phyloP scores from a whole-genome alignment of 352 stramenopile species.

The Pythium phragmitis region DNA sequence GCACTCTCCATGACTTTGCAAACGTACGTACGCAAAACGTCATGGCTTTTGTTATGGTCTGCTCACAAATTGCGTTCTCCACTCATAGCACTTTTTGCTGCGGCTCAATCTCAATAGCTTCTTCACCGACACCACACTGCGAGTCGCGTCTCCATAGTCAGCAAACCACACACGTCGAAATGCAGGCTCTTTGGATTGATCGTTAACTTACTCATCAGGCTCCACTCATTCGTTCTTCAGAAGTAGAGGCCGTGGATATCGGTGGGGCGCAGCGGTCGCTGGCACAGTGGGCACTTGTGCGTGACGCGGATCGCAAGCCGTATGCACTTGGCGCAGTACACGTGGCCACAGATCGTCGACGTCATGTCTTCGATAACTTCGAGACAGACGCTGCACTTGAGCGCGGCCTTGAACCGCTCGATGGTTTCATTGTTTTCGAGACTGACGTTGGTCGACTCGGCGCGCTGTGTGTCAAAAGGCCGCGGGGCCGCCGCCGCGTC shows the following conservation, averaged over 20 bases:
- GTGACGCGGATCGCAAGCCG: constrained; percentile 62
- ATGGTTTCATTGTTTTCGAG: constrained; percentile 75
- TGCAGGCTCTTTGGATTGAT: constrained; percentile 7
- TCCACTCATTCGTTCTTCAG: constrained; percentile 29
- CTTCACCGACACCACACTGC: constrained; percentile 15
- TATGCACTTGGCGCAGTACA: constrained; percentile 81
- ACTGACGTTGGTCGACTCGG: constrained; percentile 68
- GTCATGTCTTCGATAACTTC: constrained; percentile 80
- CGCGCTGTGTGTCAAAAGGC: constrained; percentile 40
- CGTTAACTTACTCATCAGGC: constrained; percentile 20
- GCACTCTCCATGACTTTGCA: constrained; percentile 10
- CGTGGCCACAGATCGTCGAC: constrained; percentile 75
- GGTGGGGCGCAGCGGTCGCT: constrained; percentile 52
- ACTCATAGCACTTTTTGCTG: constrained; percentile 45
- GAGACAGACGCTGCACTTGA: constrained; percentile 86
- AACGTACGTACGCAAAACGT: constrained; percentile 9
- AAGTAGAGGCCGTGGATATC: constrained; percentile 85
- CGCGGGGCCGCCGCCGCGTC: not conserved
- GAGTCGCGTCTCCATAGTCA: not conserved
- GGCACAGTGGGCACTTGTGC: constrained; percentile 75
- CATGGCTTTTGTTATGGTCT: not conserved
- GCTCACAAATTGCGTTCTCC: no score
- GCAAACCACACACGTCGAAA: not conserved
- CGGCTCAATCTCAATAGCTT: constrained; percentile 62
- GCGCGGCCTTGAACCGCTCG: constrained; percentile 66